A percentile compares a stretch with the other conserved stretches of the same genome.
phyloP scores from a whole-genome alignment of 306 rosid species.

The Neltuma alba region DNA sequence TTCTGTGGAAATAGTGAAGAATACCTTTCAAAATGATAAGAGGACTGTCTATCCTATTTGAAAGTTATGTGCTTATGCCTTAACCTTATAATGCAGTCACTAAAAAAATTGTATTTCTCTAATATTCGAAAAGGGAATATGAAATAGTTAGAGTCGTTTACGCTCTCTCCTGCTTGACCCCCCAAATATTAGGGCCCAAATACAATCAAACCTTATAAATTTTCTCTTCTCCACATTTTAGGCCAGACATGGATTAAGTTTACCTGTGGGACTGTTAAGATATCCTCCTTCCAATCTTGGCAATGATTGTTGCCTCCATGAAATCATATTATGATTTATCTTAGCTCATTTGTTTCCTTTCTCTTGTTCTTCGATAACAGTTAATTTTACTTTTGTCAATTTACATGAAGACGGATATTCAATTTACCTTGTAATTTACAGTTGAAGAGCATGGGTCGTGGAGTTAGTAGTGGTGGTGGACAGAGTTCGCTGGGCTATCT shows the following conservation, averaged over 20 bases:
- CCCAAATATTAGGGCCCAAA: neutral
- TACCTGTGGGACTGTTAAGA: neutral
- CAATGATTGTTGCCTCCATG: conserved; percentile 6
- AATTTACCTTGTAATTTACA: conserved; percentile 36
- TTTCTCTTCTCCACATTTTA: neutral
- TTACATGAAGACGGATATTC: conserved; percentile 34
- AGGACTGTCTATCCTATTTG: neutral
- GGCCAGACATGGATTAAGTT: neutral
- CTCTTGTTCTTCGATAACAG: neutral
- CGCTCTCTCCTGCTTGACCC: neutral
- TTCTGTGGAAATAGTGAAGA: neutral
- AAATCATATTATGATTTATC: neutral
- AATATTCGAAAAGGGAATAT: neutral
- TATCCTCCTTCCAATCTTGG: neutral
- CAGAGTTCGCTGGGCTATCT: conserved; percentile 96
- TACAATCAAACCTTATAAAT: neutral
- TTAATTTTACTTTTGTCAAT: conserved; percentile 27
- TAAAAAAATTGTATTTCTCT: too few species aligned
- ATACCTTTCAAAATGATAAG: neutral
- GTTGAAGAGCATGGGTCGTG: conserved; percentile 87
- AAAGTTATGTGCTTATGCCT: neutral
- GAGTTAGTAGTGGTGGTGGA: conserved; percentile 97
- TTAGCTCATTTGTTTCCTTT: neutral
- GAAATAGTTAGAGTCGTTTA: neutral
- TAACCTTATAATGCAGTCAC: neutral